Evolutionary conservation across 2,329 filamentous ascomycete species (phyloP), one percentile per base, ranked within the genome.

Genomic region (Sclerotinia subarctica): DNA sequence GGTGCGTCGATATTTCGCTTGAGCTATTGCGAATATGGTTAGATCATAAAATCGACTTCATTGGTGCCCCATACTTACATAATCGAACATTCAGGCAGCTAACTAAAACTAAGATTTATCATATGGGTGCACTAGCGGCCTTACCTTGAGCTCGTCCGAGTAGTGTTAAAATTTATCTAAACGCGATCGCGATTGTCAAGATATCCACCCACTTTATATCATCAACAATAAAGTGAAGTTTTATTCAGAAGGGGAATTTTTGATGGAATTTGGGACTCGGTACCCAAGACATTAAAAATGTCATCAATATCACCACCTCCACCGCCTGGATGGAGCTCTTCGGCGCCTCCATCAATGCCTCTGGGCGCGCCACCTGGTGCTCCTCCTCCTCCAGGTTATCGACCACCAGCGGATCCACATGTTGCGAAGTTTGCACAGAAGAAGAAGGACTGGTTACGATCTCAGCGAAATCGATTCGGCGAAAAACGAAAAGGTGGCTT

Each of bases 401-500:
- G 88, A 71, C 93, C 93, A 54, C 87, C 90, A 32, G 85, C 88
- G 73, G 90, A 98, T 77, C 90, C 93, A 56, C 92, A 94, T 73
- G 85, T 92, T 76, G 93, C 93, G 64, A 99, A 99, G 82, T 96
- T 97, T 77, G 92, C 94, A 68, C 92, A 97, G 80, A 99, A 98
- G 86, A 99, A 98, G 86, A 96, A 93, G 79, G 94, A 97, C 89
- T 99, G 96, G 96, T 84, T 98, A 76, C 90, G 94, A 70, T 88
- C 86, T 73, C 95, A 96, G 82, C 89, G 93, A 74, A 95, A 93
- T 78, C 89, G 95, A 66, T 99, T 98, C 72, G 93, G 93, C 64
- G 96, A 99, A 85, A 98, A 97, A 86, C 87, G 95, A 70, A 96
- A 96, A 81, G 93, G 90, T 29, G 95, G 96, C 0, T 98, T 97